Percentiles rank a stretch among this genome's conserved stretches.
phyloP scores from a whole-genome alignment of 257 asterid species.

The Thymus mandschuricus region DNA sequence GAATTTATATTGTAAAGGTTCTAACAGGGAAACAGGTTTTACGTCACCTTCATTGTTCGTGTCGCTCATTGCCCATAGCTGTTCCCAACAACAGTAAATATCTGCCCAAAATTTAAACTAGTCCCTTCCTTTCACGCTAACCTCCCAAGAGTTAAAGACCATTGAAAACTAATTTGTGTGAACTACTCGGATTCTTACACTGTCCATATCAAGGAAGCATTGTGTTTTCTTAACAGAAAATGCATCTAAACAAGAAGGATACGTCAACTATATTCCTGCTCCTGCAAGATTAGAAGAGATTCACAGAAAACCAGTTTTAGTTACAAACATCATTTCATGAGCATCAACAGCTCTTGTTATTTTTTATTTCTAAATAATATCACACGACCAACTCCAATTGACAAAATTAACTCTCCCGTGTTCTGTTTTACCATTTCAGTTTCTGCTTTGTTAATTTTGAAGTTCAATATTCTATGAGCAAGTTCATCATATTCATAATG shows the following conservation, averaged over 20 bases:
- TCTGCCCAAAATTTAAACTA: background rate
- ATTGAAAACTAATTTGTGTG: background rate
- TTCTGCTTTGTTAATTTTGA: background rate
- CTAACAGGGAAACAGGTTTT: background rate
- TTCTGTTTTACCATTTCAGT: constrained; percentile 6
- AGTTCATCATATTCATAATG: constrained; percentile 1
- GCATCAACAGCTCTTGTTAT: background rate
- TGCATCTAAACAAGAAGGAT: background rate
- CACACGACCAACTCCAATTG: background rate
- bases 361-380: background rate
- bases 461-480: constrained; percentile 6
- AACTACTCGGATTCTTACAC: background rate
- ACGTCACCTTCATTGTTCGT: no score
- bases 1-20: background rate
- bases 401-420: background rate
- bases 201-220: background rate
- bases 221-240: background rate
- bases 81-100: background rate
- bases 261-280: background rate
- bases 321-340: background rate
- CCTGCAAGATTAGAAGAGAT: background rate
- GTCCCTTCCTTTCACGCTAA: background rate
- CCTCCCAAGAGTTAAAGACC: background rate
- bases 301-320: background rate
- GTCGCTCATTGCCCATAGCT: background rate